Evolutionary conservation across 2,329 filamentous ascomycete species (phyloP).

Genomic region (Penicillium frequentans): DNA sequence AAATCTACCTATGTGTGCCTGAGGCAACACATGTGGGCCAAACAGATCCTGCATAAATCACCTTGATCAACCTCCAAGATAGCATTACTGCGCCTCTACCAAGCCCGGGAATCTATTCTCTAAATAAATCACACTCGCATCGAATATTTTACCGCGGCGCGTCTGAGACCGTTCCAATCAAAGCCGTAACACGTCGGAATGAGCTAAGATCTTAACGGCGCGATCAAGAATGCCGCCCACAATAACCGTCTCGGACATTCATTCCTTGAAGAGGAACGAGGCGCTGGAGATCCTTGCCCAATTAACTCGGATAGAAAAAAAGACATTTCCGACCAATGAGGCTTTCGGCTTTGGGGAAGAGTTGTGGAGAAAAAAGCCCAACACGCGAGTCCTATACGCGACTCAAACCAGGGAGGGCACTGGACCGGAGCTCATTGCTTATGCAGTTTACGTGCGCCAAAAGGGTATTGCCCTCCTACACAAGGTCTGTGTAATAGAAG

Average conservation of each 20-base stretch:
- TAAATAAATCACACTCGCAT: background rate
- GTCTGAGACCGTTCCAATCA: background rate
- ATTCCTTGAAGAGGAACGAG: slow-evolving; percentile 36
- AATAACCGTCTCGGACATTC: slow-evolving; percentile 35
- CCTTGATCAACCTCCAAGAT: background rate
- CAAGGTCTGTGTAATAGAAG: slow-evolving; percentile 52
- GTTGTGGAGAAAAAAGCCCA: slow-evolving; percentile 49
- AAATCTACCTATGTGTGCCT: background rate
- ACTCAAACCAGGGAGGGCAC: slow-evolving; percentile 17
- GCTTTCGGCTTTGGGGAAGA: slow-evolving; percentile 50
- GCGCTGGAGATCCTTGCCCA: slow-evolving; percentile 37
- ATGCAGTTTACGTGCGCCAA: slow-evolving; percentile 49
- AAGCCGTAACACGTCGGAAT: background rate
- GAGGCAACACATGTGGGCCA: background rate
- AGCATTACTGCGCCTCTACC: background rate
- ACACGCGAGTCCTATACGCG: slow-evolving; percentile 45
- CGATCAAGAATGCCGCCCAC: slow-evolving; percentile 16
- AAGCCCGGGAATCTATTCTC: background rate
- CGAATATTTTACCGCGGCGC: background rate
- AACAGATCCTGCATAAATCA: background rate
- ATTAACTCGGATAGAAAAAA: slow-evolving; percentile 48
- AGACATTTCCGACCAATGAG: slow-evolving; percentile 53
- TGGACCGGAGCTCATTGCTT: slow-evolving; percentile 40
- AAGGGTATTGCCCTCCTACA: slow-evolving; percentile 50
- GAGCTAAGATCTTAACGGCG: slow-evolving; percentile 5